A percentile compares a stretch with the other conserved stretches of the same genome.
Conservation (phyloP, 2,329 filamentous ascomycete species). For the Calonectria pseudoturangicola region DNA sequence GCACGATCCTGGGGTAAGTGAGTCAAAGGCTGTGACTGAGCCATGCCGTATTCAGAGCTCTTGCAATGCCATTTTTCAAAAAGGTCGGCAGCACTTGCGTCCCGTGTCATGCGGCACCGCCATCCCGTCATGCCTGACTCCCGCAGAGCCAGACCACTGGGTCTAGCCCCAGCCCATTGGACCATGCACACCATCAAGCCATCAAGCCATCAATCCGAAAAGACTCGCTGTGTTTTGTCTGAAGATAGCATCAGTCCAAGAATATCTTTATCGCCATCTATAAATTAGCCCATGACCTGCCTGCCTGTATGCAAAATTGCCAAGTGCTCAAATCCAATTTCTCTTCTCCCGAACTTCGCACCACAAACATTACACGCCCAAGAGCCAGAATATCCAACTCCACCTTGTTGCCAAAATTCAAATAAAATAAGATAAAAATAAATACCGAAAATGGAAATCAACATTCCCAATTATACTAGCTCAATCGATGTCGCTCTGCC, state of each 20-base stretch:
- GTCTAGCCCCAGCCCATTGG: background rate
- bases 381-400: background rate
- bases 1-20: slow-evolving; percentile 5
- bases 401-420: background rate
- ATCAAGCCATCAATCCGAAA: slow-evolving; percentile 8
- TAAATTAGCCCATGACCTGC: background rate
- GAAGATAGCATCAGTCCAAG: background rate
- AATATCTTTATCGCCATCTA: background rate
- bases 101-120: slow-evolving; percentile 13
- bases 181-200: background rate
- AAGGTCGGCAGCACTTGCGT: background rate
- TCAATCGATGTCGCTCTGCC: background rate
- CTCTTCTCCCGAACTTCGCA: background rate
- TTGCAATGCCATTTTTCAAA: slow-evolving; percentile 25
- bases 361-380: background rate
- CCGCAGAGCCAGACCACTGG: background rate
- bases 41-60: slow-evolving; percentile 17
- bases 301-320: background rate
- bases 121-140: slow-evolving; percentile 8
- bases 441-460: background rate
- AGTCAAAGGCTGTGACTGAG: background rate
- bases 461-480: background rate
- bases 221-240: background rate
- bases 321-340: background rate
- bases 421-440: background rate